Percentiles rank a stretch among this genome's conserved stretches.
Evolutionary conservation across 176 grass and related monocot species (phyloP).

Genomic region (Echinochloa phyllopogon): DNA sequence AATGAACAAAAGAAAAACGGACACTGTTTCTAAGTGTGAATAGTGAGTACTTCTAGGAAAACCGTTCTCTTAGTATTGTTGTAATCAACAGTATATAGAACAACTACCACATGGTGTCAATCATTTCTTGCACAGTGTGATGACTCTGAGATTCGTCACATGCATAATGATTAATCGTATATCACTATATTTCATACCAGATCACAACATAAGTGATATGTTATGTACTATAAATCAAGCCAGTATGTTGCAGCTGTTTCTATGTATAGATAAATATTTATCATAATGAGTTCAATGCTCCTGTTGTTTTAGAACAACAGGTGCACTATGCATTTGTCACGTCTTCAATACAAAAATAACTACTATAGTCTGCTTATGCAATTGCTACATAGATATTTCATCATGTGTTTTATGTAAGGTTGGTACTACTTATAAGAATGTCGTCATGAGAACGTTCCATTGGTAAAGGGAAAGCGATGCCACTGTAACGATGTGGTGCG

Average conservation of each 20-base stretch:
- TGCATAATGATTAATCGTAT: not conserved
- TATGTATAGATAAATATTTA: not conserved
- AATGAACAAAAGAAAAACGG: not conserved
- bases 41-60: not conserved
- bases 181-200: not conserved
- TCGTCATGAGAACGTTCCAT: conserved; percentile 49
- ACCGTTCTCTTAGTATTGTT: not conserved
- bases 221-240: conserved; percentile 2
- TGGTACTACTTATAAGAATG: conserved; percentile 23
- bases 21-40: not conserved
- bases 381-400: conserved; percentile 30
- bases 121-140: conserved; percentile 20
- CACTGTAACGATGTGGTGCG: conserved; percentile 24
- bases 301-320: conserved; percentile 21
- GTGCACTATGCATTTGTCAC: not conserved
- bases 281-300: conserved; percentile 8
- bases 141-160: not conserved
- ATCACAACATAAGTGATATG: not conserved
- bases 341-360: not conserved
- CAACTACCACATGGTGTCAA: conserved; percentile 10
- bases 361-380: not conserved
- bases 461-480: conserved; percentile 39
- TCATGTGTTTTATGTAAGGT: conserved; percentile 9
- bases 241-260: conserved; percentile 21
- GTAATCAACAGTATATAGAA: not conserved